Evolutionary conservation across 202 grass and related monocot genomes (phyloP), one percentile per base, ranked within the genome.

Genomic region (Zoysia matrella): DNA sequence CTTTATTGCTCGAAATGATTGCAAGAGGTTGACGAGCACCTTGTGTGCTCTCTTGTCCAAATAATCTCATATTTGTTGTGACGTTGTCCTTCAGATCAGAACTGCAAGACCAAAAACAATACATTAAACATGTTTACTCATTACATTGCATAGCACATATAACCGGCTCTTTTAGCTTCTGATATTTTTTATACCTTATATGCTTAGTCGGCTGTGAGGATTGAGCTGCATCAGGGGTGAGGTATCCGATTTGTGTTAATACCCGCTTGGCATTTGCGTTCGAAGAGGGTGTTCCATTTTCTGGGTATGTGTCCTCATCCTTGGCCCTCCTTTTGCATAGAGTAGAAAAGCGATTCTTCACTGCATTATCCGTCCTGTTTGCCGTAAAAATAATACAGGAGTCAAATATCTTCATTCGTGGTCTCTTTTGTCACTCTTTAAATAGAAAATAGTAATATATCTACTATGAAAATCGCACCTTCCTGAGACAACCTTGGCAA

Each of bases 291-390:
- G 73, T 52, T 60, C 55, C 81, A 80, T 90, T 99, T 86, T 99
- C 96, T 71, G 92, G 80, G 52, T 84, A 90, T 60, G 65, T 67
- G 12, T 78, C 89, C 2, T 96, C 93, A 73, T 92, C 60, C 81
- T 90, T 96, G 12, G 83, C 78, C 67, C 91, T 69, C 85, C 89
- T 99, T 86, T 99, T 99, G 93, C 89, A 89, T 71, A 99, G 86
- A 52, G 96, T 94, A 51, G 96, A 92, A 86, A 99, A 99, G 3
- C 96, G 78, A 63, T 99, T 99, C 75, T 96, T 99, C 47, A 96
- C 96, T 70, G 91, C 93, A 86, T 99, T 99, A 78, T 99, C 93
- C 18, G 93, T 99, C 87, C 96, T 96, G 56, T 83, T 76, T 58
- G 44, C 80, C 47, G 7, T 55, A 90, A 69, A 3, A 69, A 54